Evolutionary conservation across 768 basidiomycete genomes (phyloP).

Genomic region (Agrocybe pediades): DNA sequence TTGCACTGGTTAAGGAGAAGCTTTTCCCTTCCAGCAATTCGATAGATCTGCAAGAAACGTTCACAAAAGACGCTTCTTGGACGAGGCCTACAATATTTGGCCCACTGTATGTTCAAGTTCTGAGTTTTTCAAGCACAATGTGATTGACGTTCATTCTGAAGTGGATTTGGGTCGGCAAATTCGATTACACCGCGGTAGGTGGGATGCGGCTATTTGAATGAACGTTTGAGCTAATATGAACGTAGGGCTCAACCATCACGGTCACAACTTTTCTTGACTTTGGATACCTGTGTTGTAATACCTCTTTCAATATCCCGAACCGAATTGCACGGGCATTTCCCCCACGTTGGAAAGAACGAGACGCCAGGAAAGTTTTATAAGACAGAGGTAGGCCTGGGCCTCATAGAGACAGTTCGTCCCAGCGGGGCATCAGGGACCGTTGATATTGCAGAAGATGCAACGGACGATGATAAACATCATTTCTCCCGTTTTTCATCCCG

Average conservation of each 20-base stretch:
- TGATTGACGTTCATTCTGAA: conserved; percentile 17
- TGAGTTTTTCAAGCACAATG: not conserved
- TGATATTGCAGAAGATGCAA: conserved; percentile 37
- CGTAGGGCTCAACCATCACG: conserved; percentile 27
- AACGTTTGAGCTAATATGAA: not conserved
- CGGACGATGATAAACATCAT: conserved; percentile 42
- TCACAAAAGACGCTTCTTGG: conserved; percentile 15
- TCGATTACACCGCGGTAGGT: too few species aligned
- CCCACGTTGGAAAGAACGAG: conserved; percentile 41
- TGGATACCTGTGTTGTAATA: conserved; percentile 51
- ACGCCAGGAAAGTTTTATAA: conserved; percentile 66
- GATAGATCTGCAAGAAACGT: conserved; percentile 12
- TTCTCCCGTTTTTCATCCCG: conserved; percentile 53
- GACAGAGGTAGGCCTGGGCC: conserved; percentile 41
- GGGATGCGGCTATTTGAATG: not conserved
- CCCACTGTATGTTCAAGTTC: conserved; percentile 1
- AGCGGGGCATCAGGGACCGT: conserved; percentile 53
- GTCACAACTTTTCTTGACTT: conserved; percentile 47
- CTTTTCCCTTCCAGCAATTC: conserved; percentile 43
- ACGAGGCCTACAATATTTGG: conserved; percentile 31
- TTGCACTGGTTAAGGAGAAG: conserved; percentile 43
- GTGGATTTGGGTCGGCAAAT: conserved; percentile 39
- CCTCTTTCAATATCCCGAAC: conserved; percentile 46
- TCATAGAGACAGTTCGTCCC: conserved; percentile 55
- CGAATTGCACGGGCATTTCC: conserved; percentile 27